Evolutionary conservation across 2,329 filamentous ascomycete species (phyloP).

Genomic region (Claviceps arundinis): DNA sequence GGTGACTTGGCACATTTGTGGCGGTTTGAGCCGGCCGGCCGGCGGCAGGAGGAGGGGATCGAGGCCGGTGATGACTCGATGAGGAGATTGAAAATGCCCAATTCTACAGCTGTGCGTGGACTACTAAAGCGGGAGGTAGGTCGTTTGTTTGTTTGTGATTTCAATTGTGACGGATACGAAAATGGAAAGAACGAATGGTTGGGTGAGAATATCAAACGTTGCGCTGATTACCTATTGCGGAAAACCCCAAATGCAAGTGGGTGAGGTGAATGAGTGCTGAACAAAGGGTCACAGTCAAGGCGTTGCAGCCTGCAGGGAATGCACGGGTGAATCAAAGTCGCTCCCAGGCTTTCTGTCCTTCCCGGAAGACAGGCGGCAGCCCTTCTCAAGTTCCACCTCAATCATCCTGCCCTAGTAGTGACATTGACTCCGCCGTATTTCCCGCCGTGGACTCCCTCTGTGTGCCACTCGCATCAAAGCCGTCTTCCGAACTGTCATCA

Average conservation of each 20-base stretch:
- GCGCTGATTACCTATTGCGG: not conserved
- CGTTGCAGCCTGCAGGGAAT: not conserved
- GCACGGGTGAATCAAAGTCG: not conserved
- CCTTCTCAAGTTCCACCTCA: not conserved
- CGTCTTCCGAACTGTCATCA: slow-evolving; percentile 13
- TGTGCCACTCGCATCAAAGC: slow-evolving; percentile 17
- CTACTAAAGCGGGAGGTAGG: not conserved
- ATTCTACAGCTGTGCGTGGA: not conserved
- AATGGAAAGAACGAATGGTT: not conserved
- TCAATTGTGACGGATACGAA: not conserved
- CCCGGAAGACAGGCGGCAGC: not conserved
- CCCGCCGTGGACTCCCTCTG: slow-evolving; percentile 13
- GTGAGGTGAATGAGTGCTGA: not conserved
- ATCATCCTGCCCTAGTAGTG: slow-evolving; percentile 10
- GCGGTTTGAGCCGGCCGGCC: too few species aligned
- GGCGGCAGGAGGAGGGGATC: too few species aligned
- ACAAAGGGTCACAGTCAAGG: not conserved
- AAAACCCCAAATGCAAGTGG: not conserved
- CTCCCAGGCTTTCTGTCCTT: too few species aligned
- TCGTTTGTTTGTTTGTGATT: not conserved
- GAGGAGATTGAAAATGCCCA: not conserved
- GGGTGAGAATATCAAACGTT: not conserved
- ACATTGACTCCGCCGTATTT: slow-evolving; percentile 18
- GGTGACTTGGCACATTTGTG: slow-evolving; percentile 33
- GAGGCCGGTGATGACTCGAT: too few species aligned